Percentiles rank a stretch among this genome's conserved stretches.
phyloP scores from a whole-genome alignment of 768 basidiomycete species.

The Cyclocybe cylindracea region DNA sequence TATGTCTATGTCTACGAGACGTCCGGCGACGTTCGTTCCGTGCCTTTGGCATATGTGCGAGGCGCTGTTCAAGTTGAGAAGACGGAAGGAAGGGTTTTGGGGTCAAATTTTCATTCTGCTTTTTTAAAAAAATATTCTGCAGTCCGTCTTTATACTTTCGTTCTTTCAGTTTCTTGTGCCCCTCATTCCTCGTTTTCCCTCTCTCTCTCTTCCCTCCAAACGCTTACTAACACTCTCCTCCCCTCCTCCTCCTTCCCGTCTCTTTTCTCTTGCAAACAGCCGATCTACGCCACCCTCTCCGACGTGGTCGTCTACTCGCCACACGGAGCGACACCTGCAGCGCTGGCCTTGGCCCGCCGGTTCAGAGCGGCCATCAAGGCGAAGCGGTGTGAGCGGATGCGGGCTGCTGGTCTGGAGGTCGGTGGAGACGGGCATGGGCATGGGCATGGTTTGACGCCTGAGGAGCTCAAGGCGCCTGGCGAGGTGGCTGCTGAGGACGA shows the following conservation, averaged over 20 bases:
- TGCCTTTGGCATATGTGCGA: too few relatives aligned
- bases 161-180: background rate
- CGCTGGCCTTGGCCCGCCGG: slow-evolving; percentile 61
- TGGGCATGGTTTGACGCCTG: slow-evolving; percentile 6
- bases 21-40: too few relatives aligned
- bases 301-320: slow-evolving; percentile 90
- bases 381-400: slow-evolving; percentile 54
- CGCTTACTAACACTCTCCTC: background rate
- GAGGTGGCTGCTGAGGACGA: background rate
- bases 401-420: slow-evolving; percentile 17
- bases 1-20: too few relatives aligned
- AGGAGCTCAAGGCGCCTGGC: background rate
- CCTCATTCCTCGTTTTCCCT: background rate
- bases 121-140: too few relatives aligned
- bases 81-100: background rate
- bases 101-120: too few relatives aligned
- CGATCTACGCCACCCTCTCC: slow-evolving; percentile 85
- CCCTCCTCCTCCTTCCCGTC: background rate
- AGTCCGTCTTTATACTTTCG: background rate
- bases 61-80: too few relatives aligned
- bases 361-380: slow-evolving; percentile 64
- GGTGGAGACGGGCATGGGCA: background rate
- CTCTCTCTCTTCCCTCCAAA: background rate
- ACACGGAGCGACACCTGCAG: slow-evolving; percentile 55
- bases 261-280: slow-evolving; percentile 41